Evolutionary conservation across 768 basidiomycete species (phyloP).

Genomic region (Rhizopogon roseolus): DNA sequence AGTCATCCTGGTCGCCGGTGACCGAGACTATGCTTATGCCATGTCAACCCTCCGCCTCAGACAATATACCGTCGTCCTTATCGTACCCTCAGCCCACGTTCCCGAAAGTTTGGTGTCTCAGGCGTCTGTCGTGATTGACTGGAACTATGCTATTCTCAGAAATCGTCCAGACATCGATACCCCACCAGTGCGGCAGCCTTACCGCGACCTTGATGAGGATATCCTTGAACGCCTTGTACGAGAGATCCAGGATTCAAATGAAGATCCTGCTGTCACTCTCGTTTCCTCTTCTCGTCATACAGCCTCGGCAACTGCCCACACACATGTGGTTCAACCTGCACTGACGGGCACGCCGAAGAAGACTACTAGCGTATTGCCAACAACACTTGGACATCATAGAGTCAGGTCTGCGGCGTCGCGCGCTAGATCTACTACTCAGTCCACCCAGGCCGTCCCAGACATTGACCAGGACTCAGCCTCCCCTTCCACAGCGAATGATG

Average conservation of each 20-base stretch:
- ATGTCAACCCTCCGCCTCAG: slow-evolving; percentile 52
- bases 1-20: slow-evolving; percentile 62
- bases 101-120: slow-evolving; percentile 48
- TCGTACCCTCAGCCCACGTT: slow-evolving; percentile 36
- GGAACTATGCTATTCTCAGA: slow-evolving; percentile 37
- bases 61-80: slow-evolving; percentile 46
- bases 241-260: slow-evolving; percentile 15
- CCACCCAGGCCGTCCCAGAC: slow-evolving; percentile 2
- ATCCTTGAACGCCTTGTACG: slow-evolving; percentile 13
- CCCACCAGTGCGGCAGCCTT: slow-evolving; percentile 20
- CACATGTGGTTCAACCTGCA: not conserved
- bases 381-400: slow-evolving; percentile 11
- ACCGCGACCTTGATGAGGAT: slow-evolving; percentile 16
- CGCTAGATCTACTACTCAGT: slow-evolving; percentile 4
- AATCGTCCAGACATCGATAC: slow-evolving; percentile 15
- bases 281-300: not conserved
- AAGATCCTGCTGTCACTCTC: slow-evolving; percentile 6
- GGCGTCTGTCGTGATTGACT: slow-evolving; percentile 49
- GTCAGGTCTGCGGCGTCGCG: slow-evolving; percentile 11
- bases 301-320: not conserved
- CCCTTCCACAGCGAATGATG: not conserved
- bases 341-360: slow-evolving; percentile 2
- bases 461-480: slow-evolving; percentile 3
- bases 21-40: slow-evolving; percentile 66
- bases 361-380: slow-evolving; percentile 9